Percentiles rank a stretch among this genome's conserved stretches.
Conservation (phyloP, 2,329 filamentous ascomycete genomes). For the Pochonia chlamydosporia region DNA sequence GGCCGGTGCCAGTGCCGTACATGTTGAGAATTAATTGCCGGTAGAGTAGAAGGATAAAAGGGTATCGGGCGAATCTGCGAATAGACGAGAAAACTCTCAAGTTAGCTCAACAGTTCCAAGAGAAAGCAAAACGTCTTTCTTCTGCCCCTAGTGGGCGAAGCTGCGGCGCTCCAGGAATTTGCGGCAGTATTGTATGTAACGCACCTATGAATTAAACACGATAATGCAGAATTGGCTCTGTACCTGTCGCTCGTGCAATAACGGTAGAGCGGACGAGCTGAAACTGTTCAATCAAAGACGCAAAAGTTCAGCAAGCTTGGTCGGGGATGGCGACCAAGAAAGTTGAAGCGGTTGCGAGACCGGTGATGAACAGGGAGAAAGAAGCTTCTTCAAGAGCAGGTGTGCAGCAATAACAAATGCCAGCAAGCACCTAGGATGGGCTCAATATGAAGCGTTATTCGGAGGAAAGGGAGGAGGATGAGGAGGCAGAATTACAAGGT, state of each 20-base stretch:
- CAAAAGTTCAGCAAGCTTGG: constrained; percentile 8
- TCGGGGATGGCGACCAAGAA: constrained; percentile 10
- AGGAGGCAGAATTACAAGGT: constrained; percentile 5
- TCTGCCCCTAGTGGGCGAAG: neutral
- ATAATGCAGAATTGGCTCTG: constrained; percentile 16
- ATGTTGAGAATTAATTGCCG: constrained; percentile 43
- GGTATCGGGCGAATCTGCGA: constrained; percentile 35
- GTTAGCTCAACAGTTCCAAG: neutral
- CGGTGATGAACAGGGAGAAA: neutral
- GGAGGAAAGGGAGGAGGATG: neutral
- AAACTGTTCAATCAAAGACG: constrained; percentile 4
- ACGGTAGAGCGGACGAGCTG: neutral
- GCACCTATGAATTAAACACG: constrained; percentile 27
- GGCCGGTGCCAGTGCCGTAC: constrained; percentile 79
- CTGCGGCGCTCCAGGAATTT: neutral
- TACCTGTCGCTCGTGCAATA: neutral
- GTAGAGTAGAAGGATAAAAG: constrained; percentile 14
- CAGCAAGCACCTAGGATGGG: constrained; percentile 7
- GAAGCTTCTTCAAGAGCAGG: constrained; percentile 7
- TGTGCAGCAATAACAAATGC: constrained; percentile 6
- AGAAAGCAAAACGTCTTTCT: no score
- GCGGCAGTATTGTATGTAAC: constrained; percentile 4
- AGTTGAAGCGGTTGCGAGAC: constrained; percentile 2
- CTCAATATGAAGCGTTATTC: constrained; percentile 5
- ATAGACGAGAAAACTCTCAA: neutral